These are phyloP conservation scores for Dryas integrifolia DNA, from an alignment of 331 rosid species.

Conservation along the genomic window DNA sequence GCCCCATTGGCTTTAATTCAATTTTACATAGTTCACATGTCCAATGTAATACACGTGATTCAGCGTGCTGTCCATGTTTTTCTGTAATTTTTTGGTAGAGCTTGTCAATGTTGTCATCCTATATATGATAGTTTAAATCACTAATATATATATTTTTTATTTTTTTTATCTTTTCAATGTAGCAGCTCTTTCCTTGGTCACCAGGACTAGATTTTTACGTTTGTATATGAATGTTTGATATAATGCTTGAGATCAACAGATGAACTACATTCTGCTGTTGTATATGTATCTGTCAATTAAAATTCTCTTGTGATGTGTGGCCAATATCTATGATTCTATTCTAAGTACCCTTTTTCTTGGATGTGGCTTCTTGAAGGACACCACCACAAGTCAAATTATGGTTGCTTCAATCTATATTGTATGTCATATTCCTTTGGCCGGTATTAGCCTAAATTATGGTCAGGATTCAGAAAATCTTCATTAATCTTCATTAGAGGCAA, in stretches of 20 bases:
- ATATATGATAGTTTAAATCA: slow-evolving; percentile 13
- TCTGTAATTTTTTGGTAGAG: slow-evolving; percentile 26
- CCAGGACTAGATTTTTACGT: background rate
- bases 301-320: background rate
- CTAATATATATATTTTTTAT: slow-evolving; percentile 14
- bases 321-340: background rate
- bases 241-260: background rate
- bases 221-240: background rate
- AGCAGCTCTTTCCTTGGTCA: background rate
- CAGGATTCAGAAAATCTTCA: too few species aligned
- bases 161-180: slow-evolving; percentile 17
- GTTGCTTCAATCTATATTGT: background rate
- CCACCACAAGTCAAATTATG: slow-evolving; percentile 1
- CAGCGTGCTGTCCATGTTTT: slow-evolving; percentile 26
- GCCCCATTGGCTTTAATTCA: slow-evolving; percentile 36
- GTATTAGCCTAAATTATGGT: background rate
- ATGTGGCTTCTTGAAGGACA: background rate
- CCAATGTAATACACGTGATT: slow-evolving; percentile 18
- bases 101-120: slow-evolving; percentile 16
- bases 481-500: too few species aligned
- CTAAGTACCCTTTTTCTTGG: background rate
- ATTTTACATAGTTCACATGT: slow-evolving; percentile 22
- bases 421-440: background rate
- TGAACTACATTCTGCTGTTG: too few species aligned
- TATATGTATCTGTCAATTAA: too few species aligned